Evolutionary conservation across 805 yeast species (phyloP).

Genomic region (Candida endomychidarum): DNA sequence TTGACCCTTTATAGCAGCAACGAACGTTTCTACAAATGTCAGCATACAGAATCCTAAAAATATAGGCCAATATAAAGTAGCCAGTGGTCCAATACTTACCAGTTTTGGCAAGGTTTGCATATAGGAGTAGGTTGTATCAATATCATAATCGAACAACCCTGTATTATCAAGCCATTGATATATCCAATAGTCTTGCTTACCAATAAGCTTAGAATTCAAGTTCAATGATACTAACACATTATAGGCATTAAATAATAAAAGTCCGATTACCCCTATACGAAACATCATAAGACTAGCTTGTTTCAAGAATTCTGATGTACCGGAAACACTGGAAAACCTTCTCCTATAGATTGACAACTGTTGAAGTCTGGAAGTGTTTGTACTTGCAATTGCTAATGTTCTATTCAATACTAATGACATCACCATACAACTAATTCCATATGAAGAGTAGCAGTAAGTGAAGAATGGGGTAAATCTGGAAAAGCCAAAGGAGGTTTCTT

Average conservation of each 20-base stretch:
- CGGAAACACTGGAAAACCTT: slow-evolving; percentile 5
- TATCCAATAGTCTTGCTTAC: slow-evolving; percentile 13
- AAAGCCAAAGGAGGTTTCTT: slow-evolving; percentile 1
- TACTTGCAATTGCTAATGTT: slow-evolving; percentile 38
- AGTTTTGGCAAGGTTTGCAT: slow-evolving; percentile 30
- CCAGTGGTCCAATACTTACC: slow-evolving; percentile 48
- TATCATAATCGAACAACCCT: slow-evolving; percentile 25
- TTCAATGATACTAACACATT: slow-evolving; percentile 34
- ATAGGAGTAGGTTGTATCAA: slow-evolving; percentile 20
- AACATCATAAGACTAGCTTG: slow-evolving; percentile 23
- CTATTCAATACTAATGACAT: slow-evolving; percentile 41
- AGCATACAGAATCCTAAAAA: slow-evolving; percentile 59
- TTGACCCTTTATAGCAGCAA: slow-evolving; percentile 53
- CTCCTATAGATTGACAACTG: slow-evolving; percentile 20
- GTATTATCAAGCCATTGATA: slow-evolving; percentile 15
- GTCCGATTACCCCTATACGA: slow-evolving; percentile 26
- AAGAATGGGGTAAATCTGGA: slow-evolving; percentile 11
- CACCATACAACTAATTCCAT: slow-evolving; percentile 37
- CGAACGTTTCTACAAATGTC: slow-evolving; percentile 65
- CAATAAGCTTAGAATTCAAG: slow-evolving; percentile 20
- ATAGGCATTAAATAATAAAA: slow-evolving; percentile 25
- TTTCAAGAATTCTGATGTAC: slow-evolving; percentile 21
- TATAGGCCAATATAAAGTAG: slow-evolving; percentile 55
- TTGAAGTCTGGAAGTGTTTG: slow-evolving; percentile 26
- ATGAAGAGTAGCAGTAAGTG: slow-evolving; percentile 37